These are phyloP conservation scores for Starmera dryadoides DNA, from an alignment of 805 yeast species.

Conservation along the genomic window DNA sequence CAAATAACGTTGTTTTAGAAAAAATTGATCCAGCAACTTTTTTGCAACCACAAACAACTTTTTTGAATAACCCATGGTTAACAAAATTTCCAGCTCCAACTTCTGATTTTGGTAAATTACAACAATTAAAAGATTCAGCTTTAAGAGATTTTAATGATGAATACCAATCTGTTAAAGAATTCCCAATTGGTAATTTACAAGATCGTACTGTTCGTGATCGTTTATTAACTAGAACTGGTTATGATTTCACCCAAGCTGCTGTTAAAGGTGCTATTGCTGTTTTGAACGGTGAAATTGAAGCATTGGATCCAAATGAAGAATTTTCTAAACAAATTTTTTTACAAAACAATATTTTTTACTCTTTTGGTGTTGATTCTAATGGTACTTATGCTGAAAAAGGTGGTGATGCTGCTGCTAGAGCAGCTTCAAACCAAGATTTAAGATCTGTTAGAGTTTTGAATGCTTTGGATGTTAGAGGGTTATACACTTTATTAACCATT, in stretches of 20 bases:
- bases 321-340: slow-evolving; percentile 58
- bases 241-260: slow-evolving; percentile 73
- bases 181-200: slow-evolving; percentile 48
- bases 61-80: slow-evolving; percentile 74
- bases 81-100: slow-evolving; percentile 14
- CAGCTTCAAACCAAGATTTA: slow-evolving; percentile 72
- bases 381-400: slow-evolving; percentile 63
- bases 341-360: slow-evolving; percentile 81
- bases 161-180: slow-evolving; percentile 72
- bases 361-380: slow-evolving; percentile 63
- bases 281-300: slow-evolving; percentile 60
- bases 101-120: slow-evolving; percentile 23
- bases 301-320: slow-evolving; percentile 77
- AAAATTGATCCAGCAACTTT: slow-evolving; percentile 44
- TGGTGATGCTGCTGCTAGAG: slow-evolving; percentile 82
- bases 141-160: slow-evolving; percentile 88
- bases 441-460: slow-evolving; percentile 63
- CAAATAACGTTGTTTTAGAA: slow-evolving; percentile 40
- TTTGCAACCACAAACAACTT: slow-evolving; percentile 52
- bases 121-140: slow-evolving; percentile 20
- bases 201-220: slow-evolving; percentile 74
- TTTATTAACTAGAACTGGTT: slow-evolving; percentile 58
- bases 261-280: slow-evolving; percentile 74
- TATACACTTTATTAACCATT: slow-evolving; percentile 72
- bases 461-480: slow-evolving; percentile 52